Evolutionary conservation across 2,329 filamentous ascomycete species (phyloP).

Genomic region (Fusarium sp.): DNA sequence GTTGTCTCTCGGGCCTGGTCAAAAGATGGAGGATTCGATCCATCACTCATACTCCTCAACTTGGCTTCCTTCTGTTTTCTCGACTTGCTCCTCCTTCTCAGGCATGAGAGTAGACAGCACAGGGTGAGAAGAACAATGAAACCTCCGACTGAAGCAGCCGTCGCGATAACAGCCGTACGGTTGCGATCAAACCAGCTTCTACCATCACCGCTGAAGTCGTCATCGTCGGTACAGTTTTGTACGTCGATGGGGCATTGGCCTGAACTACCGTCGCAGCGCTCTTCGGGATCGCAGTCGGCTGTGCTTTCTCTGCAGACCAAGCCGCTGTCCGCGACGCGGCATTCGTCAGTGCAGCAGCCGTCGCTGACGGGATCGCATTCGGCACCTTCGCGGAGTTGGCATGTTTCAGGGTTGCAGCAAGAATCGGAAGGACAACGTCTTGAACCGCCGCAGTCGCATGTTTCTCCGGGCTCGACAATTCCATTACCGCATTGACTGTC

Average conservation of each 20-base stretch:
- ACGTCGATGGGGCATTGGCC: slow-evolving; percentile 20
- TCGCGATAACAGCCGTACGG: slow-evolving; percentile 25
- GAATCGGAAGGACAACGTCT: slow-evolving; percentile 5
- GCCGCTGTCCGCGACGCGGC: slow-evolving; percentile 3
- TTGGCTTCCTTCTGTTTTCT: not conserved
- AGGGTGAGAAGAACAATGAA: not conserved
- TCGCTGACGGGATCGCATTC: slow-evolving; percentile 21
- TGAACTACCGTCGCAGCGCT: slow-evolving; percentile 25
- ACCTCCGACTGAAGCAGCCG: slow-evolving; percentile 23
- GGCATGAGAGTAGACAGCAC: slow-evolving; percentile 8
- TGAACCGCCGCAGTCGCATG: slow-evolving; percentile 26
- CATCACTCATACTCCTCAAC: slow-evolving; percentile 6
- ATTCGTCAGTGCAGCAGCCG: slow-evolving; percentile 27
- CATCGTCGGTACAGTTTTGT: not conserved
- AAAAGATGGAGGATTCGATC: not conserved
- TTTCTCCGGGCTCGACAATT: slow-evolving; percentile 22
- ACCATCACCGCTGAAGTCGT: not conserved
- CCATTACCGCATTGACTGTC: slow-evolving; percentile 86
- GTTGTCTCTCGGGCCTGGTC: not conserved
- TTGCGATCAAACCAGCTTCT: slow-evolving; percentile 30
- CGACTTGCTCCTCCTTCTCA: not conserved
- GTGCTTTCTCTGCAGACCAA: slow-evolving; percentile 19
- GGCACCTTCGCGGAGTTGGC: slow-evolving; percentile 10
- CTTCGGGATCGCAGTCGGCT: slow-evolving; percentile 11
- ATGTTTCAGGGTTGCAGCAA: slow-evolving; percentile 24